These are phyloP conservation scores for Orbilia oligospora DNA, from an alignment of 2,329 filamentous ascomycete species.

Conservation along the genomic window DNA sequence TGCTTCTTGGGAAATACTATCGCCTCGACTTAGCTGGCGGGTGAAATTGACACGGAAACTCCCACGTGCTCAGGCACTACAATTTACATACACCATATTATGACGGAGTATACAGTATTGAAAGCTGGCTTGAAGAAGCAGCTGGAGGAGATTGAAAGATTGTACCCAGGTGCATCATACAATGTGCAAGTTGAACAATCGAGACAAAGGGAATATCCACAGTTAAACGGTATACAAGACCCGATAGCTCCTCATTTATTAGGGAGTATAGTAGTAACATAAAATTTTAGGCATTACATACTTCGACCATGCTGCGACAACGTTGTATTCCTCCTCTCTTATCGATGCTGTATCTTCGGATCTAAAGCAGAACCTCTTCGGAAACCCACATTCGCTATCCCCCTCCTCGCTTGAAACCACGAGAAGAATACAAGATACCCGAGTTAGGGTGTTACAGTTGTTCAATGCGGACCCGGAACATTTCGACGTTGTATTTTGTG, in stretches of 20 bases:
- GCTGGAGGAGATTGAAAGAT: conserved; percentile 32
- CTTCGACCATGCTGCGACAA: conserved; percentile 74
- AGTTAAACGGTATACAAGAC: conserved; percentile 66
- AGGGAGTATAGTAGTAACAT: conserved; percentile 47
- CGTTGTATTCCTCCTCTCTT: conserved; percentile 74
- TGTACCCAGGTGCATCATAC: conserved; percentile 56
- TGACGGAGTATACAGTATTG: conserved; percentile 17
- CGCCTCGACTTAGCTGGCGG: conserved; percentile 36
- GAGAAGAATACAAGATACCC: conserved; percentile 73
- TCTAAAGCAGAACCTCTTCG: conserved; percentile 74
- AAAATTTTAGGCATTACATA: conserved; percentile 67
- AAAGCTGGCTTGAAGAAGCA: conserved; percentile 22
- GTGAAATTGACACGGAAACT: conserved; percentile 12
- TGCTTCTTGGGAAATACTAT: conserved; percentile 31
- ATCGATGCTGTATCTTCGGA: conserved; percentile 73
- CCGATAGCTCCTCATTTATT: conserved; percentile 5
- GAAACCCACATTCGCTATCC: conserved; percentile 78
- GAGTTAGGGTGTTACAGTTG: conserved; percentile 72
- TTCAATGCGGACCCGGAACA: conserved; percentile 74
- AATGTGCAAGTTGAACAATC: conserved; percentile 66
- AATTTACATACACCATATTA: conserved; percentile 2
- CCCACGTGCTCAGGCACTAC: conserved; percentile 2
- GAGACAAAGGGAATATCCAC: conserved; percentile 68
- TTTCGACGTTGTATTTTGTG: conserved; percentile 75
- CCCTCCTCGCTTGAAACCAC: conserved; percentile 74